Evolutionary conservation across 148 eudicot genomes (phyloP), one percentile per base, ranked within the genome.

Genomic region (Beta vulgaris): DNA sequence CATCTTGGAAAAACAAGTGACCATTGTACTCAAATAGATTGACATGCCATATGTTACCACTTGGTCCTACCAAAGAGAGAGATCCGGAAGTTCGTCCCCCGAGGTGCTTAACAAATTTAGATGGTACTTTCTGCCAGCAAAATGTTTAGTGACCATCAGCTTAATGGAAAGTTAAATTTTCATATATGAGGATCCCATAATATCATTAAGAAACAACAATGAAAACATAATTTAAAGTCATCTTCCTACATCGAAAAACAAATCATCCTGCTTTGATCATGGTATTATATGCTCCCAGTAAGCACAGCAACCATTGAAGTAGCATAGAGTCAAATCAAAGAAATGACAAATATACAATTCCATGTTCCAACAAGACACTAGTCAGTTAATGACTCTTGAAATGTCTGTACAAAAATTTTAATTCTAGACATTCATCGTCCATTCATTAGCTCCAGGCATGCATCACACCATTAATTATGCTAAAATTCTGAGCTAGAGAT

Each of bases 11-110:
- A 82, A 77, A 85, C 65, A 94, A 80, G 80, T 83, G 82, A 61
- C 80, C 86, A 69, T 80, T 81, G 2, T 78, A 60, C 80, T 73
- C 82, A 65, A 84, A 68, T 71, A 94, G 79, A 68, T 88, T 68
- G 40, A 82, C 92, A 76, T 74, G 75, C 98, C 98, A 94, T 34
- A 77, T 43, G 75, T 87, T 79, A 77, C 96, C 97, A 85, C 98
- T 89, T 7, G 98, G 96, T 76, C 98, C 98, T 48, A 64, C 82
- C 67, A 94, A 83, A 29, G 78, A 76, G 48, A 86, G 82, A 36
- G 86, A 76, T 63, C 89, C 92, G 37, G 83, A 78, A 18, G 81
- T 78, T 53, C 64, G 84, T 48, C 86, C 87, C 68, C 76, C 89
- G 74, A 90, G 74, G 73, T 94, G 86, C 68, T 86, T 82, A 25